Base-by-base conservation (phyloP, 2,329 filamentous ascomycete species). In the Bertia moriformis region DNA sequence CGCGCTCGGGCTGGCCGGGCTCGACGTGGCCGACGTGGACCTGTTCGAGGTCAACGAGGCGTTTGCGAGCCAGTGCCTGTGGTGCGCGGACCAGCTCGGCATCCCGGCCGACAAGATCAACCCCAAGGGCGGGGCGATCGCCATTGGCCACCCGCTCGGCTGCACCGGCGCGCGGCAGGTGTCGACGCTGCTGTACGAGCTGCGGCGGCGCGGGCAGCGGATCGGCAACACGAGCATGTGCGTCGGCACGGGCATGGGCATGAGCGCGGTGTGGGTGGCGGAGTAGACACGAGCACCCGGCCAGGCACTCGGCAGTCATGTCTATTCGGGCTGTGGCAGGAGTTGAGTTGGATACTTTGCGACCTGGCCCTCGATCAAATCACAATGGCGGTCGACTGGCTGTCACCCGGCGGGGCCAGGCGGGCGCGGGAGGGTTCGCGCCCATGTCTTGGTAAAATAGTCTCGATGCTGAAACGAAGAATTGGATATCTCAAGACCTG, bases 41-140 rank as follows among this genome's bases (percentile, higher is more conserved):
- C 89, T 96, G 54, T 96, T 75, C 54, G 91, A 98, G 73, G 95
- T 98, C 71, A 98, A 98, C 68, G 91, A 98, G 73, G 91, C 91
- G 1, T 98, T 98, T 59, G 91, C 91, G 20, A 84, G 77, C 46
- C 89, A 96, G 71, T 94, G 86, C 61, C 61, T 96, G 48, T 96
- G 83, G 83, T 95, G 87, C 60, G 76, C 84, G 45, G 84, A 91
- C 52, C 79, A 95, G 67, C 73, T 98, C 17, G 81, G 80, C 35
- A 63, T 98, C 19, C 83, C 86, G 39, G 56, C 69, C 44, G 79
- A 84, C 47, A 96, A 95, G 73, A 78, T 98, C 55, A 96, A 96
- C 67, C 89, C 89, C 51, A 94, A 95, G 72, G 91, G 89, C 47
- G 89, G 89, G 45, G 88, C 88, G 22, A 95, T 95, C 58, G 89